These are phyloP conservation scores for Colletotrichum tanaceti DNA, from an alignment of 2,329 filamentous ascomycete species.

Conservation along the genomic window DNA sequence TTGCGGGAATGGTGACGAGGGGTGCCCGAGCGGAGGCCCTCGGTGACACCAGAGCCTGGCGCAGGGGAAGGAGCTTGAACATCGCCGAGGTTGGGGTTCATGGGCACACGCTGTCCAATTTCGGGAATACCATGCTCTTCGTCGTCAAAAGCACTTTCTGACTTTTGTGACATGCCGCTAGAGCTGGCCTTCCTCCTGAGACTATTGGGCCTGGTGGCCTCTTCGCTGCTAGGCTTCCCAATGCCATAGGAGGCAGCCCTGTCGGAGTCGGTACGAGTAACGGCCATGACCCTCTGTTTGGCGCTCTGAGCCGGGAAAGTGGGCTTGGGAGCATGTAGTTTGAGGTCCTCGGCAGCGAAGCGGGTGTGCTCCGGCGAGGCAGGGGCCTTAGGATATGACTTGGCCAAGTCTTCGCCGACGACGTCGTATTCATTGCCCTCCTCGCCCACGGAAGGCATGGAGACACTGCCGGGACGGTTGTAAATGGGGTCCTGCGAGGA, in stretches of 20 bases:
- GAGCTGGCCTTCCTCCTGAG: conserved; percentile 72
- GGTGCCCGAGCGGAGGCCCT: conserved; percentile 51
- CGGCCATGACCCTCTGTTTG: conserved; percentile 82
- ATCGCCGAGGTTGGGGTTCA: conserved; percentile 92
- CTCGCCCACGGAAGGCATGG: conserved; percentile 86
- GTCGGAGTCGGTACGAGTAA: conserved; percentile 92
- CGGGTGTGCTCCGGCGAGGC: conserved; percentile 77
- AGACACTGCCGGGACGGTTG: conserved; percentile 79
- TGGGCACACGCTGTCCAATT: conserved; percentile 91
- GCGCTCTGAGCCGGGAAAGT: conserved; percentile 84
- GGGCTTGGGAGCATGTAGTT: conserved; percentile 89
- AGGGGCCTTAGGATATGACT: conserved; percentile 45
- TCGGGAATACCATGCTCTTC: conserved; percentile 92
- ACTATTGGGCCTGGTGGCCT: conserved; percentile 52
- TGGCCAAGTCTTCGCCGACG: conserved; percentile 57
- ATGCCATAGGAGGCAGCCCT: conserved; percentile 87
- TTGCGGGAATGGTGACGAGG: conserved; percentile 73
- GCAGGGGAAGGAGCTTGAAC: conserved; percentile 93
- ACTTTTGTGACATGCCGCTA: conserved; percentile 62
- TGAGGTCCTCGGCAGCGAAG: conserved; percentile 81
- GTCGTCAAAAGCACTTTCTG: conserved; percentile 52
- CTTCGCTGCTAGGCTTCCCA: conserved; percentile 72
- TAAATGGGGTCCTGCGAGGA: conserved; percentile 54
- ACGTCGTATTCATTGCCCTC: conserved; percentile 89
- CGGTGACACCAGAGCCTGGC: conserved; percentile 58